Evolutionary conservation across 257 asterid species (phyloP), one percentile per base, ranked within the genome.

Genomic region (Jacaranda copaia): DNA sequence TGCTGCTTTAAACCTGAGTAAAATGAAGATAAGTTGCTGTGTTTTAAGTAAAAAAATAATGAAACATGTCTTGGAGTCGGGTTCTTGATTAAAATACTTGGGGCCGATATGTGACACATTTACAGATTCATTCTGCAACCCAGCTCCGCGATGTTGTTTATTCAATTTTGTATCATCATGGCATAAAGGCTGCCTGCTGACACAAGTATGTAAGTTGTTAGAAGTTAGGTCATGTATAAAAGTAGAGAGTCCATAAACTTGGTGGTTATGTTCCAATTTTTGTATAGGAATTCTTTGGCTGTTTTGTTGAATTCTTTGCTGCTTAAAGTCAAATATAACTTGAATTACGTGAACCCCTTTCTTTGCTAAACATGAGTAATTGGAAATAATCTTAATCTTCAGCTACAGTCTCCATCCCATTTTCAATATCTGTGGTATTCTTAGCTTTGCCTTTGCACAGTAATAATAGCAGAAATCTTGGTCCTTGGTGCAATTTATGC

Each of bases 201-300:
- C 43, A 40, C 38, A 12, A 66, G 16, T 13, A 15, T 42, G 70
- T n/a, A 71, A 49, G 45, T 67, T 43, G 5, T 18, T 7, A 59
- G 52, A 20, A 61, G 72, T 68, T 58, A 72, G 80, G 78, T 68
- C 25, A 61, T 83, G 84, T 80, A 72, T 36, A 76, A 67, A 69
- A 14, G 70, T 72, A 82, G 81, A 64, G 19, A 10, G n/a, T 63
- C 73, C 16, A 55, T 63, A 25, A 45, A 38, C 32, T 25, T 60
- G 19, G 51, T 68, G 45, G 63, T 63, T 8, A 5, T 52, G 48
- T 68, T 79, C 49, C 42, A 76, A 72, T 14, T 72, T 61, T 64
- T 72, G 82, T 76, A 77, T 63, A 83, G 68, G 58, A 79, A 70
- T 60, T 58, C 76, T 76, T 79, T 76, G 51, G 64, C 52, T 57